phyloP scores from a whole-genome alignment of 2,329 filamentous ascomycete species.

The Fusarium sp. region DNA sequence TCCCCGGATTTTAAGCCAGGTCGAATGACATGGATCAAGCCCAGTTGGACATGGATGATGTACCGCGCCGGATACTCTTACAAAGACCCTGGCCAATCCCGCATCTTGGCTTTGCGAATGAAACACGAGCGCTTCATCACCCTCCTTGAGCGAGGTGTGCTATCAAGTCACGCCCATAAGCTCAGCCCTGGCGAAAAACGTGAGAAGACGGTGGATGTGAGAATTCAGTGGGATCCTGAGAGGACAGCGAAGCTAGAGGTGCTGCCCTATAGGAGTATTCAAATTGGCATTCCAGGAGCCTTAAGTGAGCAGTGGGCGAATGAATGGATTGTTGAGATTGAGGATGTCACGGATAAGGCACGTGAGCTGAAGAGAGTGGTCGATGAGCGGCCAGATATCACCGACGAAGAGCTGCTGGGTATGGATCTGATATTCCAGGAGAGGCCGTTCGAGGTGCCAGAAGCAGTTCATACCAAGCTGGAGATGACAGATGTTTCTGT shows the following conservation, averaged over 20 bases:
- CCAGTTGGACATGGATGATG: constrained; percentile 71
- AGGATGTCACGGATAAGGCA: constrained; percentile 66
- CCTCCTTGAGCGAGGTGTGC: constrained; percentile 52
- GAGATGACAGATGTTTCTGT: constrained; percentile 42
- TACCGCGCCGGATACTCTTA: constrained; percentile 69
- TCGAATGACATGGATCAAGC: constrained; percentile 74
- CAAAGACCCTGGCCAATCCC: constrained; percentile 63
- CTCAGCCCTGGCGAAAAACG: constrained; percentile 16
- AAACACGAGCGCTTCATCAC: constrained; percentile 58
- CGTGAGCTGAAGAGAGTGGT: constrained; percentile 56
- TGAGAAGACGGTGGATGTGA: constrained; percentile 51
- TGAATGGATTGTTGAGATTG: constrained; percentile 62
- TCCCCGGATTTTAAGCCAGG: constrained; percentile 60
- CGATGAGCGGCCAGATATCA: constrained; percentile 50
- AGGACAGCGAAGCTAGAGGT: constrained; percentile 55
- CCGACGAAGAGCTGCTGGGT: constrained; percentile 48
- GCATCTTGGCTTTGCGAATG: constrained; percentile 66
- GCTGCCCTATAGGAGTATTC: constrained; percentile 64
- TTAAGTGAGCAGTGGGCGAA: constrained; percentile 57
- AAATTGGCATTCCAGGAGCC: constrained; percentile 65
- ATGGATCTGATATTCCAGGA: constrained; percentile 56
- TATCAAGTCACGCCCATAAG: constrained; percentile 43
- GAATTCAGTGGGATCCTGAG: constrained; percentile 74
- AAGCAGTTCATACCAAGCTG: constrained; percentile 46
- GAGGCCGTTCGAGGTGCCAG: constrained; percentile 52